phyloP scores from a whole-genome alignment of 208 protist species.

The Leishmania tarentolae region DNA sequence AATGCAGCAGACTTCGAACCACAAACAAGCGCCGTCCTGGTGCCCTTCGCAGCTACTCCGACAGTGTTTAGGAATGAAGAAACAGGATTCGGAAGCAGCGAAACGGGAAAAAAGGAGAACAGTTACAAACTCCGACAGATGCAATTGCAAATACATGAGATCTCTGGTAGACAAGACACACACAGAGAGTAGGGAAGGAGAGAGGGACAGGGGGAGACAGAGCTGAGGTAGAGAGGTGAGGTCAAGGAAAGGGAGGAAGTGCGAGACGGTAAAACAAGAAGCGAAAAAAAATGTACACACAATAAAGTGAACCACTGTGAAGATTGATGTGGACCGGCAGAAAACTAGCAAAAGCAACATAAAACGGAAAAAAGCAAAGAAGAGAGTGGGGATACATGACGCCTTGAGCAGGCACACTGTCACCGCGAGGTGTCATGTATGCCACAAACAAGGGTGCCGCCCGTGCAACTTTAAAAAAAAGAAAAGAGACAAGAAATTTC shows the following conservation, averaged over 20 bases:
- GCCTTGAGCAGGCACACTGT: not conserved
- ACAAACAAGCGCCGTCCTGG: not conserved
- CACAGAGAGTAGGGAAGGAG: not conserved
- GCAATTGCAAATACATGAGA: not conserved
- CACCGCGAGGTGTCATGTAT: not conserved
- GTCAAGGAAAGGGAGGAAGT: not conserved
- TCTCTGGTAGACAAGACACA: not conserved
- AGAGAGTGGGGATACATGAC: not conserved
- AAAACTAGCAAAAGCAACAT: not conserved
- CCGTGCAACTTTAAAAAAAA: not conserved
- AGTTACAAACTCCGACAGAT: not conserved
- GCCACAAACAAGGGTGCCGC: not conserved
- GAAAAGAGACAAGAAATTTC: not conserved
- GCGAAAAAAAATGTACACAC: not conserved
- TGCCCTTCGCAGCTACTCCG: not conserved
- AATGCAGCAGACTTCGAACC: not conserved
- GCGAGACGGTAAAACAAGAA: not conserved
- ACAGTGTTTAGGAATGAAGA: not conserved
- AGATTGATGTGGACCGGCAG: not conserved
- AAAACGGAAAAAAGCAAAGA: not conserved
- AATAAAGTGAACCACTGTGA: not conserved
- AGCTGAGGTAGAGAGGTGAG: not conserved
- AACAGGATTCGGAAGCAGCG: not conserved
- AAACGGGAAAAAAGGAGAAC: not conserved
- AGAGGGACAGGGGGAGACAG: not conserved